Evolutionary conservation across 768 basidiomycete species (phyloP), one percentile per base, ranked within the genome.

Genomic region (Tylopilus subfusipes): DNA sequence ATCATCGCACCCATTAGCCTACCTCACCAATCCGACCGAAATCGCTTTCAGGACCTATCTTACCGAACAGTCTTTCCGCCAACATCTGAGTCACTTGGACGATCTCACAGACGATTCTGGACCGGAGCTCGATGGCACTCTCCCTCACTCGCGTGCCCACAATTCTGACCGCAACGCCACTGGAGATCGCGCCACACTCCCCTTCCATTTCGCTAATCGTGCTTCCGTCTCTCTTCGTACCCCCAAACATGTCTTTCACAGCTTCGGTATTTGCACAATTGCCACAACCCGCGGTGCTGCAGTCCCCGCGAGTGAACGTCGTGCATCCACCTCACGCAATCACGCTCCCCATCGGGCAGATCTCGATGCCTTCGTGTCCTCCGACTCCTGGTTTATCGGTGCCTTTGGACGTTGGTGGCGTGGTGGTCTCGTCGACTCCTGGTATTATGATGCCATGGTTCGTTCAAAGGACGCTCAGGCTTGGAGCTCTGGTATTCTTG

Each of bases 41-140:
- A 85, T 85, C 44, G 93, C 93, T 8, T 98, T 99, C 73, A 85
- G 95, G 49, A 79, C 93, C 19, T 95, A 92, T 74, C 85, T 98
- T 61, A 98, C 95, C n/a, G 94, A 97, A 67, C 90, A 91, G 66
- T 95, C 93, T 24, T 98, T 99, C 71, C 90, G 95, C 49, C 90
- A 91, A 52, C 94, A 98, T 70, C 82, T 98, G 56, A 90, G 84
- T 56, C 86, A 86, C 52, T 82, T 97, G 63, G 87, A 94, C 62
- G 86, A 86, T 63, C 75, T 73, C 44, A 67, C 73, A 53, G 81
- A 84, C 50, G 85, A 86, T 52, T 73, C 79, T 52, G 42, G 22
- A 3, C 16, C 48, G 1, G 76, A 81, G 53, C 67, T 67, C 50
- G 62, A 71, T 54, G 62, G 61, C 48, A 57, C 67, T 39, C 61